Evolutionary conservation across 2,329 filamentous ascomycete species (phyloP).

Genomic region (Botrytis porri): DNA sequence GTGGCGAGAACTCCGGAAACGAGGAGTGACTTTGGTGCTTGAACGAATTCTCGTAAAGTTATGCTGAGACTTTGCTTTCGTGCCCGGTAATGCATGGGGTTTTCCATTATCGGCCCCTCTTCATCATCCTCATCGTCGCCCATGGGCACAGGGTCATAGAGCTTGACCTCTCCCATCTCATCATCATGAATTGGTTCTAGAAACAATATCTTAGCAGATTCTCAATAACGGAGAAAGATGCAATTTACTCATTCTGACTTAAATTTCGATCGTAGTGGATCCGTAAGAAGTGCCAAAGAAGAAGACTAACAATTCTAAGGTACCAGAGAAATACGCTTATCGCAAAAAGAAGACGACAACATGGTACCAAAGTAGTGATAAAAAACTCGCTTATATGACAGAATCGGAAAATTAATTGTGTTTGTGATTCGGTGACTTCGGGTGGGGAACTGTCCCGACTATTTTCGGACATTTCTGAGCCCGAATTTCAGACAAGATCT

Average conservation of each 20-base stretch:
- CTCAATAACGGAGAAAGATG: not conserved
- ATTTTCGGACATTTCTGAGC: not conserved
- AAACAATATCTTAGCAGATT: not conserved
- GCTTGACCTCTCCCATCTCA: not conserved
- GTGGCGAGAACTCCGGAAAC: not conserved
- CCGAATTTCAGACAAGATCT: not conserved
- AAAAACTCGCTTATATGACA: not conserved
- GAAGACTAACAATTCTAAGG: not conserved
- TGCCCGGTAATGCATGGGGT: not conserved
- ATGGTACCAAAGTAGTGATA: not conserved
- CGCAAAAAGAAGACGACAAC: not conserved
- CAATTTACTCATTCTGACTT: not conserved
- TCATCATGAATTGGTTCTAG: not conserved
- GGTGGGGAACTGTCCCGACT: not conserved
- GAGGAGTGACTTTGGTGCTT: not conserved
- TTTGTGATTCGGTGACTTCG: not conserved
- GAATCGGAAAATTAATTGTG: not conserved
- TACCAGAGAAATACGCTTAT: not conserved
- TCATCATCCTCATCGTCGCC: not conserved
- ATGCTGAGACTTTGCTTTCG: not conserved
- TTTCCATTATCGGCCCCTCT: not conserved
- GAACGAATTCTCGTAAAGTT: not conserved
- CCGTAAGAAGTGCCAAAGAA: not conserved
- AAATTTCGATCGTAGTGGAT: not conserved
- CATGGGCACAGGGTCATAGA: not conserved